Base-by-base conservation (phyloP, 2,329 filamentous ascomycete genomes). In the Aphanoascus verrucosus region DNA sequence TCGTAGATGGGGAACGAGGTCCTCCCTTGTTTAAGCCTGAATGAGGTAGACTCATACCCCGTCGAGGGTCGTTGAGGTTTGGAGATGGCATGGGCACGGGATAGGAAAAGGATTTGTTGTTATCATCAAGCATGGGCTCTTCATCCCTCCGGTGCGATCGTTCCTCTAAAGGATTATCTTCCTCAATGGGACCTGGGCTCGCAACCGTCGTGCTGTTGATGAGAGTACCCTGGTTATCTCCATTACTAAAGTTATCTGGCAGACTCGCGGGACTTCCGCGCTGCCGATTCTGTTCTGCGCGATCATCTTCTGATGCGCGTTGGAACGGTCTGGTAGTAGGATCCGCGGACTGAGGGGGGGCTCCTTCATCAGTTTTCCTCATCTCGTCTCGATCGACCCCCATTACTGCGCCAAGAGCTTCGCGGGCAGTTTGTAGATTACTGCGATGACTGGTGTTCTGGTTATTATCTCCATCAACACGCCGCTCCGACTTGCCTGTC, bases 1-100 rank as follows among this genome's bases (percentile, higher is more conserved):
- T 96, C 50, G 80, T 78, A 23, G 83, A 83, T 0, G 86, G 84
- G 5, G 88, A 88, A 61, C 82, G 80, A 46, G 83, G 82, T 52
- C 74, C 76, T 58, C 72, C 74, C 64, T 78, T 75, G 51, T 74
- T 72, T 52, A 77, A 78, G 41, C 77, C 78, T 14, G 78, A 72
- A 58, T 74, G 70, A 38, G 78, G 78, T 55, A 81, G 67, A 62
- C 80, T 83, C 69, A 82, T 77, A 53, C 79, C 78, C 58, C 80
- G 74, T 50, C 75, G 70, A 9, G 77, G 73, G 54, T 79, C 77
- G 52, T 71, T 73, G 41, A 77, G 58, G 32, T 69, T 59, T 61
- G 69, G 61, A 68, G 67, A 37, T 4, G 72, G 67, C 56, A 75
- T 70, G n/a, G 79, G 80, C 50, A 80, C 77, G 6, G 81, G 81